Evolutionary conservation across 345 rosid genomes (phyloP).

Genomic region (Rhodamnia argentea): DNA sequence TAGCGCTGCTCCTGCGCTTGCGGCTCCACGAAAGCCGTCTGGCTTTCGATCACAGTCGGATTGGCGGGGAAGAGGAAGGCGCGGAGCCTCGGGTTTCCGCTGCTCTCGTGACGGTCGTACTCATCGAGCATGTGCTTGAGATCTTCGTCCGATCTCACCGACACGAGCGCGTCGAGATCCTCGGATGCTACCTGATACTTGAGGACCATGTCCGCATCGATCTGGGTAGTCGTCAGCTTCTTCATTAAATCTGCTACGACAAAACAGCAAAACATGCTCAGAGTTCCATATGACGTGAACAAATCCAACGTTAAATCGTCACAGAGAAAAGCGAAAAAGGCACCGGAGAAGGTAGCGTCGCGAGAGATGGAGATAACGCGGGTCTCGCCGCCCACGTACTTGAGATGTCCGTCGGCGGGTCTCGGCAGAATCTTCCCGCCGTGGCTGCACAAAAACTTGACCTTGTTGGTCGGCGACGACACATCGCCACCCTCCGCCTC

Average conservation of each 20-base stretch:
- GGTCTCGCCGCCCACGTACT: conserved; percentile 89
- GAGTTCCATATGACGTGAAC: background rate
- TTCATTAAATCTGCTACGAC: conserved; percentile 45
- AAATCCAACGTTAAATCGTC: background rate
- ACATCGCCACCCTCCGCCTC: background rate
- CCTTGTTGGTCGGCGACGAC: conserved; percentile 25
- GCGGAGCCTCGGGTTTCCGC: conserved; percentile 44
- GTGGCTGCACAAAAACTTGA: conserved; percentile 76
- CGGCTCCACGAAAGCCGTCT: conserved; percentile 13
- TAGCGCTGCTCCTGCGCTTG: conserved; percentile 54
- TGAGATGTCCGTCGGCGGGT: conserved; percentile 55
- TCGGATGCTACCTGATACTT: conserved; percentile 66
- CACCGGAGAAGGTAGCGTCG: conserved; percentile 53
- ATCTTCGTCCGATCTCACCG: conserved; percentile 69
- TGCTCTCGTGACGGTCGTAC: conserved; percentile 37
- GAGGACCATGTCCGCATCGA: conserved; percentile 43
- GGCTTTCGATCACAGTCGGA: conserved; percentile 30
- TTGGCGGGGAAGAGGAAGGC: conserved; percentile 59
- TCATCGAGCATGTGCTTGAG: conserved; percentile 79
- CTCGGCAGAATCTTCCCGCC: conserved; percentile 86
- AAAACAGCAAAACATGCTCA: background rate
- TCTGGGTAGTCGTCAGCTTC: conserved; percentile 36
- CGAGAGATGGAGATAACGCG: conserved; percentile 63
- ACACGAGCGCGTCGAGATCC: conserved; percentile 75
- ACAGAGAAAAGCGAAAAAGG: background rate